Conservation (phyloP, 306 rosid species). For the Phaseolus lunatus region DNA sequence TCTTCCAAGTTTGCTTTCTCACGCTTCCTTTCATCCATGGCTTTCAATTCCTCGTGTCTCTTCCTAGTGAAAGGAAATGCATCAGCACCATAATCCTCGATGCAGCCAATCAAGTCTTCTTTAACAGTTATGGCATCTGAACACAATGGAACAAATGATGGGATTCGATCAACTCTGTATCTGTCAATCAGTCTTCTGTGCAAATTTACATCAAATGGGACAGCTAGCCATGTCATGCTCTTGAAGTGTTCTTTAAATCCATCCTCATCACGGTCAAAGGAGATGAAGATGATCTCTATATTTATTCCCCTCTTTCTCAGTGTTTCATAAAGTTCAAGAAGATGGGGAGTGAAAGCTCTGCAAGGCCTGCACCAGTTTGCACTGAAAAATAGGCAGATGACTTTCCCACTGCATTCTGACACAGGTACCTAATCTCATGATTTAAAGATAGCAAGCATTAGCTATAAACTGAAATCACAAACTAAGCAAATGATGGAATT, state of each 20-base stretch:
- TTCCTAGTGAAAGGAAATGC: constrained; percentile 89
- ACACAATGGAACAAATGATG: constrained; percentile 68
- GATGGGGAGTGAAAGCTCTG: constrained; percentile 73
- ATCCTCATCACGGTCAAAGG: constrained; percentile 69
- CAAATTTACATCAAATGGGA: constrained; percentile 67
- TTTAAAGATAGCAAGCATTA: constrained; percentile 40
- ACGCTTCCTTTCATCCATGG: constrained; percentile 65
- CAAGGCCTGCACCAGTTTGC: constrained; percentile 99
- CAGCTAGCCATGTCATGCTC: constrained; percentile 87
- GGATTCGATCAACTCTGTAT: constrained; percentile 70
- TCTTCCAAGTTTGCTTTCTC: constrained; percentile 70
- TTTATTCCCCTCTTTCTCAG: constrained; percentile 55
- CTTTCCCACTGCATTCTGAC: constrained; percentile 73
- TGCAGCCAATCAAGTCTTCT: constrained; percentile 70
- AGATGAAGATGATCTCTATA: constrained; percentile 78
- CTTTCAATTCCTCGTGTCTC: constrained; percentile 70
- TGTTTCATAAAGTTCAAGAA: constrained; percentile 64
- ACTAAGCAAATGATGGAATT: constrained; percentile 9
- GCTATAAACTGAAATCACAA: constrained; percentile 36
- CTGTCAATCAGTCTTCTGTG: constrained; percentile 63
- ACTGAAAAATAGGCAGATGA: constrained; percentile 73
- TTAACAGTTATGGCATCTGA: constrained; percentile 56
- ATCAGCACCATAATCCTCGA: constrained; percentile 87
- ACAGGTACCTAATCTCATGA: constrained; percentile 69
- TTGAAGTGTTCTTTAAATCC: constrained; percentile 70